A percentile compares a stretch with the other conserved stretches of the same genome.
Evolutionary conservation across 1,284 basidiomycete genomes (phyloP).

Genomic region (Ganoderma meredithae): DNA sequence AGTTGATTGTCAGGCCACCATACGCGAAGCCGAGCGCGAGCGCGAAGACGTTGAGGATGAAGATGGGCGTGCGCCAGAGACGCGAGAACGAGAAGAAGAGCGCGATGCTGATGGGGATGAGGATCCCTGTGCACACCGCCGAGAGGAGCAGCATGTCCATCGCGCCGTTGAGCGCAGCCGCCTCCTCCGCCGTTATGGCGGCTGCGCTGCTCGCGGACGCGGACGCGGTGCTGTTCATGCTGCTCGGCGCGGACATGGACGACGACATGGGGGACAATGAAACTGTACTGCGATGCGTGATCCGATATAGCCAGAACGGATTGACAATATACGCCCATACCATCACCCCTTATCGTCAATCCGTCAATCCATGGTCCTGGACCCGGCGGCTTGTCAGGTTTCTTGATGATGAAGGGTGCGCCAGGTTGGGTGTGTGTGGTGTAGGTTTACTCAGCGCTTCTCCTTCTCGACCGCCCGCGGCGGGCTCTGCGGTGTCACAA

Average conservation of each 20-base stretch:
- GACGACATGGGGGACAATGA: background rate
- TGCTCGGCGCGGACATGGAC: background rate
- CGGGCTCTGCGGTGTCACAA: background rate
- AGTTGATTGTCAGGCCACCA: background rate
- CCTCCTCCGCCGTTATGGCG: background rate
- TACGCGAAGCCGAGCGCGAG: background rate
- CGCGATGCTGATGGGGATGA: background rate
- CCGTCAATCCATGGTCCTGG: background rate
- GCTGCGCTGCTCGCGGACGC: background rate
- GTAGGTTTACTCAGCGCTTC: background rate
- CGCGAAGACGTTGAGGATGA: slow-evolving; percentile 5
- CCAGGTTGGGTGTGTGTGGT: background rate
- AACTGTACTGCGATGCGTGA: background rate
- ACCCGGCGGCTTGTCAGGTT: background rate
- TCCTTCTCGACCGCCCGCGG: background rate
- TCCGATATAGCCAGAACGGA: background rate
- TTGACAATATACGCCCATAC: background rate
- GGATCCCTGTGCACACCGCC: slow-evolving; percentile 1
- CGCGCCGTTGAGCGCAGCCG: background rate
- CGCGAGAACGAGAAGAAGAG: background rate
- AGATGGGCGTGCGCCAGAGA: background rate
- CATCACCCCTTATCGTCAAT: background rate
- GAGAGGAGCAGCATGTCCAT: background rate
- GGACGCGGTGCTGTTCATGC: background rate
- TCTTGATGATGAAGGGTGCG: background rate